Conservation (phyloP, 352 stramenopile species). For the Globisporangium cylindrosporum region DNA sequence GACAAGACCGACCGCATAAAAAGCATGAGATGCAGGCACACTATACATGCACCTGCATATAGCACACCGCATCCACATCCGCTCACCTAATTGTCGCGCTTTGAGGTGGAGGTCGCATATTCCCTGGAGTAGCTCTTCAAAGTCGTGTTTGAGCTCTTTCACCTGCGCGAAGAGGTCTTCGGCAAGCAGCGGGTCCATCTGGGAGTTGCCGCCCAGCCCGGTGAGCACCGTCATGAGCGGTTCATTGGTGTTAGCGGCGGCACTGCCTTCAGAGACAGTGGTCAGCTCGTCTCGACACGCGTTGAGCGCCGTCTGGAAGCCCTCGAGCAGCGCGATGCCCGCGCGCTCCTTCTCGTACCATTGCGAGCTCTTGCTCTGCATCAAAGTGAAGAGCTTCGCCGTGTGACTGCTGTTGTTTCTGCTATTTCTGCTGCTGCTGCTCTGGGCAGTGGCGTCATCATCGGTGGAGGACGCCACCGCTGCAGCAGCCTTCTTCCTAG, state of each 20-base stretch:
- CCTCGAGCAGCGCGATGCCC: conserved; percentile 61
- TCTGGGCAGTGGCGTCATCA: neutral
- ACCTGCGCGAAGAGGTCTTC: conserved; percentile 72
- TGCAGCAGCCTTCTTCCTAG: conserved; percentile 36
- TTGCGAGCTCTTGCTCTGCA: conserved; percentile 39
- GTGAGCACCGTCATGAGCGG: conserved; percentile 19
- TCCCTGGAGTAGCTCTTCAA: conserved; percentile 48
- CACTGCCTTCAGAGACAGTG: neutral
- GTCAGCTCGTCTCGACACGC: conserved; percentile 30
- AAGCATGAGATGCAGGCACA: neutral
- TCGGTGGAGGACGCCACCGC: neutral
- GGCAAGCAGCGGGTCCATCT: conserved; percentile 64
- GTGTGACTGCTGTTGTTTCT: conserved; percentile 9
- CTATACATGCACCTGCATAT: neutral
- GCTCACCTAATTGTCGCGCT: conserved; percentile 22
- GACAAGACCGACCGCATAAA: neutral
- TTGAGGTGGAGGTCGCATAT: conserved; percentile 56
- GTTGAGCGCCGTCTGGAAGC: conserved; percentile 63
- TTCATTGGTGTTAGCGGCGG: neutral
- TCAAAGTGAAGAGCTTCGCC: conserved; percentile 31
- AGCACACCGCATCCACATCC: neutral
- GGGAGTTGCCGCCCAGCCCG: conserved; percentile 28
- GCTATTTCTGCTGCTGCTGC: neutral
- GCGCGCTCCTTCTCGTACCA: conserved; percentile 69
- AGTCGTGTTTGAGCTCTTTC: conserved; percentile 38